phyloP scores from a whole-genome alignment of 2,329 filamentous ascomycete species.

The Colletotrichum acutatum region DNA sequence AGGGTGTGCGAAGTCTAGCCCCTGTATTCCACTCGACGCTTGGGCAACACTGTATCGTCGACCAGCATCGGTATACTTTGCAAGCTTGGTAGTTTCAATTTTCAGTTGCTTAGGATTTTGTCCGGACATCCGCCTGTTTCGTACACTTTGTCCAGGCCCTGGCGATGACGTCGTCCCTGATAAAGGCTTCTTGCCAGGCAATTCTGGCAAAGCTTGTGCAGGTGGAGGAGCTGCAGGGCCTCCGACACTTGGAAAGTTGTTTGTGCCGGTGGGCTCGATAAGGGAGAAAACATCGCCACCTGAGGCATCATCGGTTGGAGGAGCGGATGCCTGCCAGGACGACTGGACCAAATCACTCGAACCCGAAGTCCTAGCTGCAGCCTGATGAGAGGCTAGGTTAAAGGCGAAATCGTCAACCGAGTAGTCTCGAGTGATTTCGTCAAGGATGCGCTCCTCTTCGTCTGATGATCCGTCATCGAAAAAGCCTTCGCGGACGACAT shows the following conservation, averaged over 20 bases:
- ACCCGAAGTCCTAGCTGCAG: conserved; percentile 81
- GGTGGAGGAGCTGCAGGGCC: conserved; percentile 59
- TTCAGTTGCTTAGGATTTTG: conserved; percentile 85
- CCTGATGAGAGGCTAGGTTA: conserved; percentile 6
- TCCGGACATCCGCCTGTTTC: conserved; percentile 82
- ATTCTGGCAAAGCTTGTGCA: conserved; percentile 56
- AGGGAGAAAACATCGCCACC: background rate
- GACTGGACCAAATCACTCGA: conserved; percentile 82
- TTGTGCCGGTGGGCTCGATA: conserved; percentile 34
- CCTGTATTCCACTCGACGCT: background rate
- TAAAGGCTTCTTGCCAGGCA: conserved; percentile 48
- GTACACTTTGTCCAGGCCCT: conserved; percentile 64
- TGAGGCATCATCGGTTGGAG: conserved; percentile 33
- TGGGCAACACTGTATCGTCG: conserved; percentile 28
- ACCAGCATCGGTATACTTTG: conserved; percentile 13
- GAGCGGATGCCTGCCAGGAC: conserved; percentile 80
- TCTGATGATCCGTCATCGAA: conserved; percentile 74
- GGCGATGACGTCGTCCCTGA: conserved; percentile 42
- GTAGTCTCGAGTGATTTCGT: conserved; percentile 89
- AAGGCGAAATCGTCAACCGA: conserved; percentile 78
- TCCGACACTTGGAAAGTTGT: conserved; percentile 38
- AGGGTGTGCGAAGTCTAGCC: conserved; percentile 5
- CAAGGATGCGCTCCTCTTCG: conserved; percentile 82
- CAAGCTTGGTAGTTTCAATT: conserved; percentile 75
- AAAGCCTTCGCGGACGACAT: conserved; percentile 59